phyloP scores from a whole-genome alignment of 495 filamentous ascomycete genomes.

The Penicillium canescens region DNA sequence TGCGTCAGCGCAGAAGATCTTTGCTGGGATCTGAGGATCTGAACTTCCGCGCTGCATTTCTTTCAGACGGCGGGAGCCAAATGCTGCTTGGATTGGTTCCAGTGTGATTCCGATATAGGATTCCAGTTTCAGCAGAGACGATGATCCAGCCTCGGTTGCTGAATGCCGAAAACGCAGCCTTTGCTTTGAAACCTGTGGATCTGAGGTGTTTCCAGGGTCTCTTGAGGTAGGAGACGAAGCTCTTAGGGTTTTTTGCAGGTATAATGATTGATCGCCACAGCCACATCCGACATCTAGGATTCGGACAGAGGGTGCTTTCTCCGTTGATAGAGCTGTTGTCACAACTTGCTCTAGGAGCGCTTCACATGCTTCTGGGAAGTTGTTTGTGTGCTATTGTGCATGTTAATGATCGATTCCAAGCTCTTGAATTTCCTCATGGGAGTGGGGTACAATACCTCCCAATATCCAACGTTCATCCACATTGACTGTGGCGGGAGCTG shows the following conservation, averaged over 20 bases:
- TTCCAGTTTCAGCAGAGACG: slow-evolving; percentile 19
- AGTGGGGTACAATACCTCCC: slow-evolving; percentile 23
- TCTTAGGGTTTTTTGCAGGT: slow-evolving; percentile 14
- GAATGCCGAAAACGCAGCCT: background rate
- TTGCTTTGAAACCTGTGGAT: background rate
- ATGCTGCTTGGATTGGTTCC: slow-evolving; percentile 27
- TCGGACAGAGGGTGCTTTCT: slow-evolving; percentile 16
- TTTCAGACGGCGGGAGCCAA: slow-evolving; percentile 25
- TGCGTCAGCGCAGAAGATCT: slow-evolving; percentile 35
- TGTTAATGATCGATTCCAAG: background rate
- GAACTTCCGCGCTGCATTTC: background rate
- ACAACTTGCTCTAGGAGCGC: slow-evolving; percentile 46
- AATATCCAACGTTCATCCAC: slow-evolving; percentile 47
- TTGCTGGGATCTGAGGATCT: slow-evolving; percentile 1
- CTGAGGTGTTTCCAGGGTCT: background rate
- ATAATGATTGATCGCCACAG: slow-evolving; percentile 49
- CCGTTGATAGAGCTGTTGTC: slow-evolving; percentile 27
- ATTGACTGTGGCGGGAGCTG: slow-evolving; percentile 31
- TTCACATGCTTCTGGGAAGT: slow-evolving; percentile 41
- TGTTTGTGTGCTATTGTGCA: slow-evolving; percentile 18
- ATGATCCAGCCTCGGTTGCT: background rate
- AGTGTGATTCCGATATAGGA: slow-evolving; percentile 48
- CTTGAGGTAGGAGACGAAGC: background rate
- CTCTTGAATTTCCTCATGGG: background rate
- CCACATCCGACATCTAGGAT: slow-evolving; percentile 51